Conservation (phyloP, 1,284 basidiomycete genomes). For the Ganoderma meredithae region DNA sequence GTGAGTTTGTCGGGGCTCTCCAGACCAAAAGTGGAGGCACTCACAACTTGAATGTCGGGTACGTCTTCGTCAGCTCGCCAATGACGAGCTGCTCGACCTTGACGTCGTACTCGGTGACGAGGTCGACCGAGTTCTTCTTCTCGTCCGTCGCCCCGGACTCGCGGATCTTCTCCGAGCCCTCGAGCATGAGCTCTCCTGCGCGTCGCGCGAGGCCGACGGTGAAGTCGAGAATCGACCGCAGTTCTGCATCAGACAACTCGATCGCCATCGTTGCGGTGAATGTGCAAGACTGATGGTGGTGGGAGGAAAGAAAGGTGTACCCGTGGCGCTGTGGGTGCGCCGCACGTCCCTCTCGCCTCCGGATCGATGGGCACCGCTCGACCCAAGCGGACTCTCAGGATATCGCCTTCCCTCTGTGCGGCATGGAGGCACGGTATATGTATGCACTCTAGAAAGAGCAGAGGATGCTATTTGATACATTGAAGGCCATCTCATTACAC, state of each 20-base stretch:
- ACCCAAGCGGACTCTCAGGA: no score
- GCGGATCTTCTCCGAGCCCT: conserved; percentile 78
- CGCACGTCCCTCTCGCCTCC: conserved; percentile 16
- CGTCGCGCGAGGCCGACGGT: conserved; percentile 75
- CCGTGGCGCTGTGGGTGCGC: no score
- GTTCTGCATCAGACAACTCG: conserved; percentile 46
- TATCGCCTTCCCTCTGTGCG: no score
- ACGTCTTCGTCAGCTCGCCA: conserved; percentile 68
- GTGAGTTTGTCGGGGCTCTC: no score
- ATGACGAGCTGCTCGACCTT: conserved; percentile 89
- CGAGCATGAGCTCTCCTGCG: conserved; percentile 75
- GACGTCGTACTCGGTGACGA: conserved; percentile 98
- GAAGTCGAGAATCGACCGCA: conserved; percentile 76
- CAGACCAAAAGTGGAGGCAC: no score
- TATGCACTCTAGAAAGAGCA: no score
- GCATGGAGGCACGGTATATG: no score
- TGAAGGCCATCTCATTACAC: conserved; percentile 1
- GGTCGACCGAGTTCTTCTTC: conserved; percentile 92
- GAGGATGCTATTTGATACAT: conserved; percentile 26
- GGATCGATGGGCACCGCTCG: conserved; percentile 28
- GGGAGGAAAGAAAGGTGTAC: no score
- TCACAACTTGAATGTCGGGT: conserved; percentile 86
- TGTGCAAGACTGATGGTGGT: background rate
- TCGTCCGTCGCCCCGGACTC: conserved; percentile 67
- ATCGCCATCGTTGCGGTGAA: conserved; percentile 17